Conservation (phyloP, 1,284 basidiomycete genomes). For the Gomphus sp. region DNA sequence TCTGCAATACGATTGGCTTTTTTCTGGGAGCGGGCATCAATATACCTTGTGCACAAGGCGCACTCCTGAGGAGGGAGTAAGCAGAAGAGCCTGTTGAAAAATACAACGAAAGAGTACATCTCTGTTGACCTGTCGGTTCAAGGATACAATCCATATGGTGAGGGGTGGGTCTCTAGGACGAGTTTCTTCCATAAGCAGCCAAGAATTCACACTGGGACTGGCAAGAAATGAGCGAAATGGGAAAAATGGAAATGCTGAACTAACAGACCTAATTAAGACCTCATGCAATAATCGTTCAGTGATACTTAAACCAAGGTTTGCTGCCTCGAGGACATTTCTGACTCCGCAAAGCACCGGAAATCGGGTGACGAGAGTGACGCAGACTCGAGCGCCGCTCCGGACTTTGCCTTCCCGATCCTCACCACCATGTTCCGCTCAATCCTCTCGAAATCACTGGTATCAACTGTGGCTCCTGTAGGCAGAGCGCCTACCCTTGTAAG, state of each 20-base stretch:
- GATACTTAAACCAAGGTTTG: not conserved
- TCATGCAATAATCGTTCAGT: not conserved
- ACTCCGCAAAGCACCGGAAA: not conserved
- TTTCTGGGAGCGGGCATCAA: constrained; percentile 1
- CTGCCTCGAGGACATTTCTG: not conserved
- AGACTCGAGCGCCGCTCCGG: not conserved
- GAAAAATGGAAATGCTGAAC: not conserved
- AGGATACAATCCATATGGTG: constrained; percentile 5
- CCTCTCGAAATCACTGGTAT: constrained; percentile 41
- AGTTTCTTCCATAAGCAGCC: not conserved
- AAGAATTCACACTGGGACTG: too few relatives aligned
- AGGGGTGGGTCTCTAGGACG: constrained; percentile 3
- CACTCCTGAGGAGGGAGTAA: not conserved
- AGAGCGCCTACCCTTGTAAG: constrained; percentile 46
- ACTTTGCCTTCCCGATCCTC: constrained; percentile 8
- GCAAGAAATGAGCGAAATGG: not conserved
- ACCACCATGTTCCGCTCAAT: constrained; percentile 57
- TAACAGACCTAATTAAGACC: not conserved
- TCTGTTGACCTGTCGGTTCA: constrained; percentile 10
- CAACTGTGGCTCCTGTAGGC: constrained; percentile 29
- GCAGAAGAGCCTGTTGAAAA: not conserved
- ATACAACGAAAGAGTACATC: not conserved
- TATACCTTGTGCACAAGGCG: constrained; percentile 2
- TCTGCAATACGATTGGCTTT: constrained; percentile 2
- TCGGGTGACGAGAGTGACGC: not conserved